Base-by-base conservation (phyloP, 75 land plant species). In the Cunninghamia lanceolata region DNA sequence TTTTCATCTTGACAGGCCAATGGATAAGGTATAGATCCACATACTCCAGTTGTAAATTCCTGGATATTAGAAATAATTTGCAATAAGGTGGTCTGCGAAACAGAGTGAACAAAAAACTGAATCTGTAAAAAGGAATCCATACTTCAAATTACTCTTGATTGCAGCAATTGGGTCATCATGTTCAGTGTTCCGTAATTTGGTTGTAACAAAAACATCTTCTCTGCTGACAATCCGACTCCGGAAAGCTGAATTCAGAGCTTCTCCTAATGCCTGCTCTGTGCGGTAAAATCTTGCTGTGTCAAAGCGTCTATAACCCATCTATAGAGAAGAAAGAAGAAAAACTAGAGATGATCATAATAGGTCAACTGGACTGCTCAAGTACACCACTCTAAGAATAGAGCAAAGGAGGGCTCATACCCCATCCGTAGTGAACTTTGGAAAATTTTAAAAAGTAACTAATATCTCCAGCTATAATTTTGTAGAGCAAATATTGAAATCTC, bases 231-330 rank as follows among this genome's bases (percentile, higher is more conserved):
- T 52, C 30, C 87, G 88, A n/a, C 54, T 54, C 13, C 13, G 21
- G 56, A 90, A 87, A n/a, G 91, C 93, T 35, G 86, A 63, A 13
- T 34, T 75, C 40, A 93, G 84, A 43, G 89, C 95, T 32, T 87
- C 83, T 47, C 95, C 93, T 5, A 90, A n/a, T 3, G 88, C 84
- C 7, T 83, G 86, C 43, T 93, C 93, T 1, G 91, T 85, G 4
- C 86, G 84, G 45, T 90, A 75, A 92, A 87, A 82, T 6, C 46
- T 43, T 43, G 46, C 46, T 43, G 46, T 43, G 46, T 43, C 46
- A 43, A 43, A 43, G 46, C 92, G 95, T 87, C 92, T 86, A 78
- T 89, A 93, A 35, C 95, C 91, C 68, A 90, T 84, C 90, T 56
- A 17, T 17, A 56, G 6, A 43, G 8, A 43, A 43, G 46, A 43